phyloP scores from a whole-genome alignment of 1,139 yeast genomes.

The Zygosaccharomyces pseudobailii region DNA sequence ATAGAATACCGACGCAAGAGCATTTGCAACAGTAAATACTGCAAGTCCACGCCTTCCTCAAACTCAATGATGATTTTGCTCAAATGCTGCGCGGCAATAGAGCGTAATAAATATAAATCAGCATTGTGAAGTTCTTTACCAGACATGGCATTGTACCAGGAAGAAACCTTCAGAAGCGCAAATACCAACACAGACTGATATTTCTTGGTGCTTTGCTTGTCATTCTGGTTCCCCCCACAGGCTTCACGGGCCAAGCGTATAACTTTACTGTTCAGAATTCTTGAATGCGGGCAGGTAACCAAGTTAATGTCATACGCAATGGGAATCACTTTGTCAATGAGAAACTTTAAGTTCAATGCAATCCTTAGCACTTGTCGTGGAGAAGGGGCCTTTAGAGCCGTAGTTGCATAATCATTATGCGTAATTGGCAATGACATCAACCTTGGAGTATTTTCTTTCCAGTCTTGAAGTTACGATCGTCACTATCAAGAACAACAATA shows the following conservation, averaged over 20 bases:
- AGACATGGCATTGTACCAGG: constrained; percentile 68
- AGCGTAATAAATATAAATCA: constrained; percentile 55
- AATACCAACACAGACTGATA: constrained; percentile 67
- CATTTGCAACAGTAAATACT: constrained; percentile 69
- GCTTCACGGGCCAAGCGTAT: constrained; percentile 60
- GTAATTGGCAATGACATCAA: constrained; percentile 7
- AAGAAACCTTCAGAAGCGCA: constrained; percentile 66
- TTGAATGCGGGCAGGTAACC: constrained; percentile 55
- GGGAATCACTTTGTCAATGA: constrained; percentile 70
- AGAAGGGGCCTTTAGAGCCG: constrained; percentile 41
- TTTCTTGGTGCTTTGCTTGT: constrained; percentile 52
- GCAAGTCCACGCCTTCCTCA: constrained; percentile 47
- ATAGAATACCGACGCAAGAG: constrained; percentile 72
- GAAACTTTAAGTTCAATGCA: constrained; percentile 64
- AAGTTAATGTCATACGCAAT: constrained; percentile 49
- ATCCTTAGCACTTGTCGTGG: constrained; percentile 69
- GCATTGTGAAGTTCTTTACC: constrained; percentile 62
- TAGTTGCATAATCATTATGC: constrained; percentile 5
- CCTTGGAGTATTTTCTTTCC: not conserved
- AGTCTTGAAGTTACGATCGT: not conserved
- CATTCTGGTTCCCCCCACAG: constrained; percentile 75
- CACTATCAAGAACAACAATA: not conserved
- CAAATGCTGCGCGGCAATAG: constrained; percentile 64
- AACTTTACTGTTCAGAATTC: constrained; percentile 56
- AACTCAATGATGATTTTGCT: constrained; percentile 67